Percentiles rank a stretch among this genome's conserved stretches.
Conservation (phyloP, 495 filamentous ascomycete species). For the Pyrenula aspistea region DNA sequence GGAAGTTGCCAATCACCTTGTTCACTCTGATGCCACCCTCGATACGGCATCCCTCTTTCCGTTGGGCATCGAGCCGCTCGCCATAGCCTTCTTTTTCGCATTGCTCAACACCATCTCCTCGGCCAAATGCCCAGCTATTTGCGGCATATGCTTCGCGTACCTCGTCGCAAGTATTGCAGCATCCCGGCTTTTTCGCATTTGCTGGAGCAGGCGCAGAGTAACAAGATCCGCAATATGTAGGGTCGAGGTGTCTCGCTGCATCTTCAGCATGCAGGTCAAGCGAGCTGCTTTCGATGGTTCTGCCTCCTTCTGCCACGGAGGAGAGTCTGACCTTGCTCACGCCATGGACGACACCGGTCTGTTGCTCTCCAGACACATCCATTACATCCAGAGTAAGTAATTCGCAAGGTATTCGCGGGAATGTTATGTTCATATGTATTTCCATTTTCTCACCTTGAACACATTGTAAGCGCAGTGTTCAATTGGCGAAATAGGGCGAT, state of each 20-base stretch:
- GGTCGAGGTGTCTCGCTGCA: conserved; percentile 70
- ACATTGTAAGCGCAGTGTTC: neutral
- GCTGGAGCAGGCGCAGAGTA: conserved; percentile 69
- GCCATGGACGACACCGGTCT: conserved; percentile 84
- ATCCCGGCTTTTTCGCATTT: conserved; percentile 61
- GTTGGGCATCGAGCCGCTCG: conserved; percentile 74
- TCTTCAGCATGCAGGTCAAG: conserved; percentile 64
- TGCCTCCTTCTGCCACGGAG: conserved; percentile 58
- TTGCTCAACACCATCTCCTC: conserved; percentile 87
- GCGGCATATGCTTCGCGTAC: conserved; percentile 86
- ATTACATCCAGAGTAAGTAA: conserved; percentile 94
- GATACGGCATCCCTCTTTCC: conserved; percentile 86
- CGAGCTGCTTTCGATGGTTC: conserved; percentile 61
- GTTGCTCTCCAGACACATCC: conserved; percentile 95
- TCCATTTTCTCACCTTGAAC: conserved; percentile 88
- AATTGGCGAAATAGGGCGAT: neutral
- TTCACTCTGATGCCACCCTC: conserved; percentile 90
- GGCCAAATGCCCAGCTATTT: conserved; percentile 84
- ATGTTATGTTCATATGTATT: conserved; percentile 95
- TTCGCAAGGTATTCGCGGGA: conserved; percentile 88
- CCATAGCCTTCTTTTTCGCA: conserved; percentile 89
- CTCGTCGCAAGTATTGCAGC: conserved; percentile 95
- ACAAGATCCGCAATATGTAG: conserved; percentile 86
- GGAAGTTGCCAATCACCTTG: conserved; percentile 98
- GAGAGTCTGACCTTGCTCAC: conserved; percentile 77